Conservation (phyloP, 1,139 yeast genomes). For the Kurtzmaniella quercitrusa region DNA sequence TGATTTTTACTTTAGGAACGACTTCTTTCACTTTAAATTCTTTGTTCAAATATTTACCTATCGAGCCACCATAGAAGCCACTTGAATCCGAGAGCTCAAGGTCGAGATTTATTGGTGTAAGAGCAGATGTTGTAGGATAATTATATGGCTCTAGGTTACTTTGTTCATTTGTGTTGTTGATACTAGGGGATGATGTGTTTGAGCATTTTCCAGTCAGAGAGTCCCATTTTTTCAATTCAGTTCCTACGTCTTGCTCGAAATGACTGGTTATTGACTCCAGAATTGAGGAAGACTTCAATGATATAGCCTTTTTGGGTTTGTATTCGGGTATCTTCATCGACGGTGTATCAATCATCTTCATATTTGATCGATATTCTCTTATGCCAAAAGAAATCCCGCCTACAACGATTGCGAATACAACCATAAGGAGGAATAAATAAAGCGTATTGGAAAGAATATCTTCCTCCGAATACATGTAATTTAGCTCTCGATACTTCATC, state of each 20-base stretch:
- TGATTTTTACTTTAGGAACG: not conserved
- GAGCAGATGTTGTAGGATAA: not conserved
- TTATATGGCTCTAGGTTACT: not conserved
- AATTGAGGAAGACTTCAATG: not conserved
- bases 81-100: not conserved
- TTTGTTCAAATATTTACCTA: not conserved
- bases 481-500: not conserved
- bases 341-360: not conserved
- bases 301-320: not conserved
- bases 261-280: no score
- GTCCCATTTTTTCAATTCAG: no score
- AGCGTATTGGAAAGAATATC: slow-evolving; percentile 25
- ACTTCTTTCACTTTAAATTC: not conserved
- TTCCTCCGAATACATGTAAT: slow-evolving; percentile 10
- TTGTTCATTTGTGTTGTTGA: not conserved
- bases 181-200: no score
- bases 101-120: not conserved
- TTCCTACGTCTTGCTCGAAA: no score
- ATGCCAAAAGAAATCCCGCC: slow-evolving; percentile 23
- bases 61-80: not conserved
- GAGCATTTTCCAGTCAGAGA: no score
- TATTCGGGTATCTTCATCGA: not conserved
- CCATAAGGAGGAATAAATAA: slow-evolving; percentile 26
- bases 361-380: slow-evolving; percentile 19
- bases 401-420: slow-evolving; percentile 18